Evolutionary conservation across 345 rosid species (phyloP), one percentile per base, ranked within the genome.

Genomic region (Salix dunnii): DNA sequence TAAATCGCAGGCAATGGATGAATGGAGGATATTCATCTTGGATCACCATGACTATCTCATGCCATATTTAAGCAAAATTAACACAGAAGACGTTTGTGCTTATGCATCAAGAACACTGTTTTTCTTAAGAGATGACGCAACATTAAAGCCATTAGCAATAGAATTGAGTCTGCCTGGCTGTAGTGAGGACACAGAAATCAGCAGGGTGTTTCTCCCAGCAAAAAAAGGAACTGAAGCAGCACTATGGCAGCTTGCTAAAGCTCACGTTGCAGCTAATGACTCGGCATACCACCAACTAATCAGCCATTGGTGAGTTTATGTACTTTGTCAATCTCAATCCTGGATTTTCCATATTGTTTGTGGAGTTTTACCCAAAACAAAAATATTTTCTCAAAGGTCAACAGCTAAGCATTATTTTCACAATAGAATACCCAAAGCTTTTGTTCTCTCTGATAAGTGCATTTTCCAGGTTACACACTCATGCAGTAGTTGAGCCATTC

Each of bases 401-500:
- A 43, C 48, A 43, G 16, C 14, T 43, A 43, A 12, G 4, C 48
- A 11, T 43, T 43, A 12, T 43, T 25, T 71, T 38, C 58, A 1
- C 53, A 13, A 48, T 17, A 27, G 18, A 61, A 35, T 58, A 46
- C 12, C 28, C 23, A 31, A 66, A 21, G 9, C 53, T 23, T 65
- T 7, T 38, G 3, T 38, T 55, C 28, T 10, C 10, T 42, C 46
- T 30, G 40, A 38, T 65, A 42, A 38, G 36, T 16, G 70, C 67
- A 64, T 77, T 81, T 75, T 75, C 21, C 61, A 89, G 95, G 95
- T 87, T 91, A 85, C 89, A 89, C 68, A 89, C 95, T 65, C 92
- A 88, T 76, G 91, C 90, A 12, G 88, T 91, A 4, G 76, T 87
- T 6, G 92, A 91, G 88, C 95, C 95, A 49, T 87, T 89, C 88